phyloP scores from a whole-genome alignment of 306 rosid species.

The Pyrus bretschneideri region DNA sequence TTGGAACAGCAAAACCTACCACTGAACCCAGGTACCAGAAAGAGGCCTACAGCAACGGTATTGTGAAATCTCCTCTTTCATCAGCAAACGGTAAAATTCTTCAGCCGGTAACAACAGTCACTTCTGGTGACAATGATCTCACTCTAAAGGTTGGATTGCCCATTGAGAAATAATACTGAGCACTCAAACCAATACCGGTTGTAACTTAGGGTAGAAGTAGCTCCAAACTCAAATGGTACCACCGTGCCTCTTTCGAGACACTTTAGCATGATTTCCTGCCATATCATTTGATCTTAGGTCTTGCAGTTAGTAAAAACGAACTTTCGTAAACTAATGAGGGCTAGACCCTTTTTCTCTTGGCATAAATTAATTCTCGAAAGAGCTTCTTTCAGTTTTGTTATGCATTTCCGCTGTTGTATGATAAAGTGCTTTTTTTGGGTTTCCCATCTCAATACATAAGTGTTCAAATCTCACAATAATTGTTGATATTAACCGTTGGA shows the following conservation, averaged over 20 bases:
- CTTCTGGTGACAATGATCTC: conserved; percentile 23
- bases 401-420: background rate
- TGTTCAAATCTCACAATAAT: background rate
- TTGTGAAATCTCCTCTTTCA: conserved; percentile 30
- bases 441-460: background rate
- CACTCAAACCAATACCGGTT: background rate
- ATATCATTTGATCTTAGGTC: conserved; percentile 4
- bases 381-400: background rate
- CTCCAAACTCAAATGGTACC: background rate
- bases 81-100: conserved; percentile 12
- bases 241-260: background rate
- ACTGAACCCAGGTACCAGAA: conserved; percentile 14
- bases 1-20: conserved; percentile 20
- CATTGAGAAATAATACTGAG: conserved; percentile 7
- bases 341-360: background rate
- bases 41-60: conserved; percentile 24
- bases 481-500: background rate
- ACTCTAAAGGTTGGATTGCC: conserved; percentile 26
- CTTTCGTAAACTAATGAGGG: background rate
- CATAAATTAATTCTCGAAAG: background rate
- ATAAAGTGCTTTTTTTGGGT: background rate
- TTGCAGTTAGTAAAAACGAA: background rate
- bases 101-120: conserved; percentile 17
- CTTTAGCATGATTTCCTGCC: conserved; percentile 3
- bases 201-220: conserved; percentile 8